phyloP scores from a whole-genome alignment of 2,329 filamentous ascomycete genomes.

The Lecanoromycetidae sp. region DNA sequence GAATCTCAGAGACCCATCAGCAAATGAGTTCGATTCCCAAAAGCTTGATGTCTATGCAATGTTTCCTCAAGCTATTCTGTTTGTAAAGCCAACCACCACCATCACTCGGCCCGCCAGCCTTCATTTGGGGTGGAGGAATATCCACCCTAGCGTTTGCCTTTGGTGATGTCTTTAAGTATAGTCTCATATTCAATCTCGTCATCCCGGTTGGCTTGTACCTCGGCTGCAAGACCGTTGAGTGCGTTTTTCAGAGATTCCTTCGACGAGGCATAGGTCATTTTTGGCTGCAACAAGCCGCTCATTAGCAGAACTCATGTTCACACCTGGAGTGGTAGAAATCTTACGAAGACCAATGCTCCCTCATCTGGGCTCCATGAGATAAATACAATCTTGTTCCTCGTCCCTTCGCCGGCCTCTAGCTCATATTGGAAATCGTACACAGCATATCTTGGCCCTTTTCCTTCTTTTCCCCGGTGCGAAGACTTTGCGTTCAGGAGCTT shows the following conservation, averaged over 20 bases:
- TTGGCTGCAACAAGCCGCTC: slow-evolving; percentile 26
- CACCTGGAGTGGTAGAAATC: slow-evolving; percentile 13
- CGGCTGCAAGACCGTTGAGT: slow-evolving; percentile 29
- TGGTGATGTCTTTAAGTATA: slow-evolving; percentile 25
- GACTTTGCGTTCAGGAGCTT: slow-evolving; percentile 34
- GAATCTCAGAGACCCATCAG: too few relatives aligned
- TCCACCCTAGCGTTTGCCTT: slow-evolving; percentile 20
- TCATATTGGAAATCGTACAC: slow-evolving; percentile 41
- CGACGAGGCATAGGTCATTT: slow-evolving; percentile 40
- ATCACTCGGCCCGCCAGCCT: neutral
- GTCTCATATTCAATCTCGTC: slow-evolving; percentile 26
- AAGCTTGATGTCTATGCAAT: slow-evolving; percentile 8
- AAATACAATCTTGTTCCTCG: slow-evolving; percentile 40
- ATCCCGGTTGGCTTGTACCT: slow-evolving; percentile 26
- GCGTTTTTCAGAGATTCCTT: slow-evolving; percentile 38
- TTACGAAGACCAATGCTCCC: slow-evolving; percentile 29
- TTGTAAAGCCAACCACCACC: neutral
- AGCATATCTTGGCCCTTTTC: slow-evolving; percentile 36
- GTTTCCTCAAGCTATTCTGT: neutral
- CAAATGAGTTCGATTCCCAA: slow-evolving; percentile 1
- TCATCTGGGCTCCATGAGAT: slow-evolving; percentile 37
- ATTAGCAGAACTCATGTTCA: neutral
- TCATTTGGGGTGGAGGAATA: neutral
- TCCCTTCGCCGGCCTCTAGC: slow-evolving; percentile 36
- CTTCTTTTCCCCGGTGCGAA: slow-evolving; percentile 29